Percentiles rank a stretch among this genome's conserved stretches.
Evolutionary conservation across 768 basidiomycete genomes (phyloP).

Genomic region (Suillus plorans): DNA sequence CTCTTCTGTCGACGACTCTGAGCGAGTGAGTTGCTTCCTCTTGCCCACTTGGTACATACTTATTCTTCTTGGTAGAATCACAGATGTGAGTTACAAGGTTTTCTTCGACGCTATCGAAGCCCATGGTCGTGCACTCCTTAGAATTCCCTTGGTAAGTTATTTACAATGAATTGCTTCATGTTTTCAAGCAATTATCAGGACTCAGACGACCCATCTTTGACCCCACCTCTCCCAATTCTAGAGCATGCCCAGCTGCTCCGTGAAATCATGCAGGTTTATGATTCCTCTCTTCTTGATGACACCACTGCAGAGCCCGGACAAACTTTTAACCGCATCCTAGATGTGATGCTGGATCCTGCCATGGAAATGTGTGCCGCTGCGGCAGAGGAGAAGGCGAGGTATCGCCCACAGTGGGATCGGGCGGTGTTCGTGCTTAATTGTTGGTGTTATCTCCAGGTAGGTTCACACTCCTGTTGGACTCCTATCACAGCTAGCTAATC

Average conservation of each 20-base stretch:
- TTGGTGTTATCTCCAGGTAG: slow-evolving; percentile 76
- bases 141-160: slow-evolving; percentile 51
- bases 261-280: slow-evolving; percentile 88
- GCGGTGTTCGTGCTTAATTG: slow-evolving; percentile 87
- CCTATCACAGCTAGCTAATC: slow-evolving; percentile 5
- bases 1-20: slow-evolving; percentile 72
- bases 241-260: slow-evolving; percentile 83
- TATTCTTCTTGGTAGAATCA: slow-evolving; percentile 53
- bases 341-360: slow-evolving; percentile 83
- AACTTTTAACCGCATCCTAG: slow-evolving; percentile 70
- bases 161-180: neutral
- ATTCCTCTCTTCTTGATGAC: slow-evolving; percentile 74
- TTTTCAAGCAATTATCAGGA: slow-evolving; percentile 40
- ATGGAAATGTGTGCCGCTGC: slow-evolving; percentile 70
- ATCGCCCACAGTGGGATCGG: slow-evolving; percentile 71
- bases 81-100: slow-evolving; percentile 73
- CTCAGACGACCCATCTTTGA: slow-evolving; percentile 64
- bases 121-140: slow-evolving; percentile 67
- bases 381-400: slow-evolving; percentile 61
- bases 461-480: slow-evolving; percentile 16
- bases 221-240: slow-evolving; percentile 75
- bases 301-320: slow-evolving; percentile 15
- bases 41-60: neutral
- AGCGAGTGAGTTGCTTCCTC: slow-evolving; percentile 58
- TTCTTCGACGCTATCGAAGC: slow-evolving; percentile 89